A percentile compares a stretch with the other conserved stretches of the same genome.
Conservation (phyloP, 306 rosid species). For the Morella rubra region DNA sequence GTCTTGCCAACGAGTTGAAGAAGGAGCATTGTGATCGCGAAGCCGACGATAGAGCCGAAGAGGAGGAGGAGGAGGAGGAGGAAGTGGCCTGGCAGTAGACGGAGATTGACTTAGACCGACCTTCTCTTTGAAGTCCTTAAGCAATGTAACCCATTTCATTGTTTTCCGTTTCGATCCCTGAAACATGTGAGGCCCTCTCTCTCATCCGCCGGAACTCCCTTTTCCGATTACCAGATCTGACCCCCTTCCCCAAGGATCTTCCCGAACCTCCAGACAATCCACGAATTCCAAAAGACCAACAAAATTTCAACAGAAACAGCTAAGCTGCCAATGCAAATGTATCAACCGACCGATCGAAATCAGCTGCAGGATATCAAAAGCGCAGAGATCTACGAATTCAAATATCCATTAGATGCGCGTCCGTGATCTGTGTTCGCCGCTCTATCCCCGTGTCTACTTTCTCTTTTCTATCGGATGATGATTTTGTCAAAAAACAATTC, state of each 20-base stretch:
- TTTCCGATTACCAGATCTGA: constrained; percentile 65
- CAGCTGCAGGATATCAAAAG: constrained; percentile 17
- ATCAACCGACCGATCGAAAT: constrained; percentile 43
- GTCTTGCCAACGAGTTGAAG: constrained; percentile 57
- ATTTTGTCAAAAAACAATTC: background rate
- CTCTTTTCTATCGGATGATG: too few relatives aligned
- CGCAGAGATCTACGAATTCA: constrained; percentile 55
- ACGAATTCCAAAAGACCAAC: background rate
- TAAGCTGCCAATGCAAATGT: constrained; percentile 40
- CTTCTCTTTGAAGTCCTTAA: constrained; percentile 98
- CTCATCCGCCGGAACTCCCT: constrained; percentile 57
- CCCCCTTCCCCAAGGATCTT: constrained; percentile 30
- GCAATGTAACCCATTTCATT: constrained; percentile 98
- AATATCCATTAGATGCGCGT: constrained; percentile 16
- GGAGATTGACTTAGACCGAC: constrained; percentile 85
- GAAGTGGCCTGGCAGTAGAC: constrained; percentile 44
- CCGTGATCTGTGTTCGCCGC: constrained; percentile 16
- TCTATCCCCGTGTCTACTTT: too few relatives aligned
- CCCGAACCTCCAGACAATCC: constrained; percentile 26
- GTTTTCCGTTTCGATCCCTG: constrained; percentile 64
- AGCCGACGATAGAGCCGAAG: constrained; percentile 40
- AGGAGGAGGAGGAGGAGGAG: constrained; percentile 34
- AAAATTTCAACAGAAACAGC: constrained; percentile 18
- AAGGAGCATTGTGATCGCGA: constrained; percentile 50
- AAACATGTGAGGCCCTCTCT: constrained; percentile 49